Evolutionary conservation across 441 rosid species (phyloP).

Genomic region (Populus hybrid): DNA sequence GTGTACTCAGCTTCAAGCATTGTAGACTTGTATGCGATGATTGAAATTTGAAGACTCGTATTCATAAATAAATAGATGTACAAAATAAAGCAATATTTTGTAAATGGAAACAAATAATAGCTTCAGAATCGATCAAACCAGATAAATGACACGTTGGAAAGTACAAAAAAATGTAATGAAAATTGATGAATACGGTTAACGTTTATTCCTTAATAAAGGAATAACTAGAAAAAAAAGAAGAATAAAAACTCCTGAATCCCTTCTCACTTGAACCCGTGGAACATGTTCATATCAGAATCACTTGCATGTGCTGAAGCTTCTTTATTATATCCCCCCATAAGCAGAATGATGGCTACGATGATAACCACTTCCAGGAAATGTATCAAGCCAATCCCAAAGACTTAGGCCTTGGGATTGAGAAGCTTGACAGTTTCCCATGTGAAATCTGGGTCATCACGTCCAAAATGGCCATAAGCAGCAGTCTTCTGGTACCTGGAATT

Average conservation of each 20-base stretch:
- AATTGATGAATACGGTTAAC: slow-evolving; percentile 10
- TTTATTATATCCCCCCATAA: slow-evolving; percentile 25
- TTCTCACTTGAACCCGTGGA: slow-evolving; percentile 4
- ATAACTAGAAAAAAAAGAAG: not conserved
- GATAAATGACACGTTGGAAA: slow-evolving; percentile 1
- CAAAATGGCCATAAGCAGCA: slow-evolving; percentile 77
- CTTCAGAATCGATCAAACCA: slow-evolving; percentile 2
- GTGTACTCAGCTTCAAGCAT: not conserved
- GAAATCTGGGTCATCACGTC: slow-evolving; percentile 75
- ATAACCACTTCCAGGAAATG: slow-evolving; percentile 30
- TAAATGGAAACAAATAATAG: not conserved
- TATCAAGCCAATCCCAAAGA: slow-evolving; percentile 5
- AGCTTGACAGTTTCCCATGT: slow-evolving; percentile 77
- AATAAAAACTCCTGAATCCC: slow-evolving; percentile 7
- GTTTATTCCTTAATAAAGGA: slow-evolving; percentile 1
- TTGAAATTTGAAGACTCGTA: not conserved
- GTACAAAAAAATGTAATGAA: not conserved
- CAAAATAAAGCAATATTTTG: not conserved
- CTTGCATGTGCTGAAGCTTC: slow-evolving; percentile 24
- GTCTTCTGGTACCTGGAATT: slow-evolving; percentile 77
- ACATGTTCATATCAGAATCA: slow-evolving; percentile 5
- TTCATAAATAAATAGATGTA: too few relatives aligned
- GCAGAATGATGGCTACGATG: slow-evolving; percentile 22
- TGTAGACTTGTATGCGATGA: not conserved
- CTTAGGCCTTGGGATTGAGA: slow-evolving; percentile 60